phyloP scores from a whole-genome alignment of 257 asterid genomes.

The Solanum habrochaites region DNA sequence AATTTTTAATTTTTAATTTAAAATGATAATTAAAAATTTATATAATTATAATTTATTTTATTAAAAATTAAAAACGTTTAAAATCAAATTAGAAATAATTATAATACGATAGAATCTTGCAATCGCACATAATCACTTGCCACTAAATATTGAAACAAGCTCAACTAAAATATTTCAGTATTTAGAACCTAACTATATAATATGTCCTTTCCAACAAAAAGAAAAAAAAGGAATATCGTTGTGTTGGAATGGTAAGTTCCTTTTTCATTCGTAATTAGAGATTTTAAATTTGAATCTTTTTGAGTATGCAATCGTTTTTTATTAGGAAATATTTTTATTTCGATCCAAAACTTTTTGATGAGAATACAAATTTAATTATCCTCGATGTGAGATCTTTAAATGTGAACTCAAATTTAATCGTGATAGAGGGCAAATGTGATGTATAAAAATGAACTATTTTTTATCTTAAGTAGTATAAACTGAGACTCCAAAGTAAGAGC shows the following conservation, averaged over 20 bases:
- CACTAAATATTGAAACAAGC: not conserved
- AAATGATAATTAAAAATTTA: no score
- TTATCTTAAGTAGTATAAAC: no score
- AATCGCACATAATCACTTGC: no score
- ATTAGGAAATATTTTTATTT: rapidly evolving
- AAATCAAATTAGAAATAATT: not conserved
- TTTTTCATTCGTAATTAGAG: no score
- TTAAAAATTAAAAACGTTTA: no score
- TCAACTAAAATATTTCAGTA: not conserved
- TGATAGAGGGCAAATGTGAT: no score
- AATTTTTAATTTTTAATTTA: no score
- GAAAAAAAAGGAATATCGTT: no score
- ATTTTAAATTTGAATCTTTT: rapidly evolving
- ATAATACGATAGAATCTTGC: not conserved
- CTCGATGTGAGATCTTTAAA: not conserved
- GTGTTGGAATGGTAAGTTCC: not conserved
- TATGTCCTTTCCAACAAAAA: not conserved
- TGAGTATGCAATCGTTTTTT: rapidly evolving
- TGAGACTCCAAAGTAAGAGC: no score
- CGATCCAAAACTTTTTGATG: rapidly evolving
- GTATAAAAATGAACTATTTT: no score
- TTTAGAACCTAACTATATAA: not conserved
- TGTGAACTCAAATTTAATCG: no score
- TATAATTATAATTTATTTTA: rapidly evolving
- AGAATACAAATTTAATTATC: no score